phyloP scores from a whole-genome alignment of 1,284 basidiomycete genomes.

The Schizopora paradoxa region DNA sequence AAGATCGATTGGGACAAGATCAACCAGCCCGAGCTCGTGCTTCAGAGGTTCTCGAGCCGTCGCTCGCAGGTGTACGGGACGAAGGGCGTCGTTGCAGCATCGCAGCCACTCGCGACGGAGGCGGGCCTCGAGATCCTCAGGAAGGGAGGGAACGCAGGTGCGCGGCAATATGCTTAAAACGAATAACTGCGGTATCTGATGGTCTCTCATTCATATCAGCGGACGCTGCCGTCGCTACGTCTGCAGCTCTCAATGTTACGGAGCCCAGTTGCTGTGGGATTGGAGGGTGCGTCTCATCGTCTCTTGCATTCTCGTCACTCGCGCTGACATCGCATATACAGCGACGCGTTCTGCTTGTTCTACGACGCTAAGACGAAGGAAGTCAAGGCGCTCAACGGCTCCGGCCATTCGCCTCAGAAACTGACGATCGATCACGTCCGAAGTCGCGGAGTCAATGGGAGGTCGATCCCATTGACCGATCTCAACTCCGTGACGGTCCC shows the following conservation, averaged over 20 bases:
- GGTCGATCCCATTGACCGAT: slow-evolving; percentile 65
- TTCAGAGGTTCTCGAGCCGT: slow-evolving; percentile 63
- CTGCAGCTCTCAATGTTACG: slow-evolving; percentile 85
- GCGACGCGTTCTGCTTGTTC: slow-evolving; percentile 91
- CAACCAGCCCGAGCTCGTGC: slow-evolving; percentile 50
- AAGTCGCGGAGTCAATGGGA: slow-evolving; percentile 62
- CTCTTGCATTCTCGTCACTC: slow-evolving; percentile 21
- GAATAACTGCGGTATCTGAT: neutral
- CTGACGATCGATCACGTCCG: slow-evolving; percentile 73
- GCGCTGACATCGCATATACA: slow-evolving; percentile 24
- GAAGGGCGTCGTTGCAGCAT: slow-evolving; percentile 85
- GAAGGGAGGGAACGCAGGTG: slow-evolving; percentile 89
- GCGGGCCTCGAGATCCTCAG: slow-evolving; percentile 86
- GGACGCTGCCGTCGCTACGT: slow-evolving; percentile 75
- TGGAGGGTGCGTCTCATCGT: slow-evolving; percentile 51
- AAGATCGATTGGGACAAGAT: slow-evolving; percentile 66
- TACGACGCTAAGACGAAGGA: slow-evolving; percentile 77
- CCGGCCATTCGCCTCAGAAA: slow-evolving; percentile 79
- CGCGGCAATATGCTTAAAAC: slow-evolving; percentile 11
- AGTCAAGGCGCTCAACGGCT: slow-evolving; percentile 83
- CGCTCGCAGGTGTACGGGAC: slow-evolving; percentile 77
- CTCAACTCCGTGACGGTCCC: slow-evolving; percentile 92
- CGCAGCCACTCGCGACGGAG: slow-evolving; percentile 85
- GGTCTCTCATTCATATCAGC: slow-evolving; percentile 31
- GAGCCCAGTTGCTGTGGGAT: slow-evolving; percentile 81